Evolutionary conservation across 2,329 filamentous ascomycete genomes (phyloP).

Genomic region (Aspergillus persii): DNA sequence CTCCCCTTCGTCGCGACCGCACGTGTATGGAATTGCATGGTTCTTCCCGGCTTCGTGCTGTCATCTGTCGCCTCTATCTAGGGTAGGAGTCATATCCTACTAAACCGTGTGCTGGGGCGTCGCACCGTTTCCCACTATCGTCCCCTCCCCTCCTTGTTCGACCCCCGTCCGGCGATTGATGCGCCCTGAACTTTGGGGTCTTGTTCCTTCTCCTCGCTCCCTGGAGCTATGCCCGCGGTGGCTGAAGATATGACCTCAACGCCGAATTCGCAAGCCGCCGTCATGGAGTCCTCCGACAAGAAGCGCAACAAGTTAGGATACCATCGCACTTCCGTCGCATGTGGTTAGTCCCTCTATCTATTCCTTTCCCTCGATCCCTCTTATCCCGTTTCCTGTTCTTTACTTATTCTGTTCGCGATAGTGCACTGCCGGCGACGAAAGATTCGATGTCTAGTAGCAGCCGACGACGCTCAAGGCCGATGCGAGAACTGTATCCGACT

Average conservation of each 20-base stretch:
- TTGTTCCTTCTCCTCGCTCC: conserved; percentile 18
- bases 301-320: conserved; percentile 91
- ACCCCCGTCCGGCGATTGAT: conserved; percentile 22
- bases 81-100: background rate
- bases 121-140: background rate
- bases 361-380: background rate
- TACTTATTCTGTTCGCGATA: conserved; percentile 41
- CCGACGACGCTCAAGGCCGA: conserved; percentile 69
- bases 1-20: conserved; percentile 1
- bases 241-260: conserved; percentile 34
- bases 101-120: background rate
- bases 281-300: conserved; percentile 54
- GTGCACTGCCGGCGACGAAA: conserved; percentile 90
- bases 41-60: background rate
- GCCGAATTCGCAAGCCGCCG: conserved; percentile 31
- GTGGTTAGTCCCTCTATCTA: conserved; percentile 65
- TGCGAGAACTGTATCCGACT: conserved; percentile 91
- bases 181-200: conserved; percentile 21
- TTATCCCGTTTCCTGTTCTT: background rate
- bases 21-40: conserved; percentile 8
- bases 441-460: conserved; percentile 80
- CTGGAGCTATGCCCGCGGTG: conserved; percentile 40
- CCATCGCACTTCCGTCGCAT: conserved; percentile 91
- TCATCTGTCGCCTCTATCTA: background rate
- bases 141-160: background rate